These are phyloP conservation scores for Fusarium sp. DNA, from an alignment of 2,329 filamentous ascomycete genomes.

Conservation along the genomic window DNA sequence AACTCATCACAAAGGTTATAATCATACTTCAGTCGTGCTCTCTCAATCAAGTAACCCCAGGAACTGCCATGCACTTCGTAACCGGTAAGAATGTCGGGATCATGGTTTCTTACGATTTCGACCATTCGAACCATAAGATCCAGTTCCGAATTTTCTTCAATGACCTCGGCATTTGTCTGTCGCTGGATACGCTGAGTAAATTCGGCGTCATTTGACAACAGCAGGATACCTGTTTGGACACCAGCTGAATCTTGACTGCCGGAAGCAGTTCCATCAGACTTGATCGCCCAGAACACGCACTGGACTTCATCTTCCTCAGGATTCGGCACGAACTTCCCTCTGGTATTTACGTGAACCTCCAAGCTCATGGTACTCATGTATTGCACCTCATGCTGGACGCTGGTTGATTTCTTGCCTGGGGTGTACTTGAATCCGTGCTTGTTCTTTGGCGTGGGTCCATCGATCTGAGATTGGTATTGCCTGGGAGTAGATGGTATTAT, in stretches of 20 bases:
- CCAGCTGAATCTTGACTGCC: conserved; percentile 56
- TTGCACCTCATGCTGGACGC: conserved; percentile 82
- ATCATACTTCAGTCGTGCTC: conserved; percentile 85
- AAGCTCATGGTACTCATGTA: conserved; percentile 98
- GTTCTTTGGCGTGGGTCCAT: conserved; percentile 85
- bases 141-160: conserved; percentile 81
- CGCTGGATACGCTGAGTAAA: conserved; percentile 70
- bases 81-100: conserved; percentile 92
- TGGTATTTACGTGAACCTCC: conserved; percentile 90
- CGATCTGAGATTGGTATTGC: conserved; percentile 79
- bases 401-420: conserved; percentile 77
- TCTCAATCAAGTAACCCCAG: conserved; percentile 95
- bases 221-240: conserved; percentile 75
- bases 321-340: conserved; percentile 83
- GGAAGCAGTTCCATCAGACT: conserved; percentile 73
- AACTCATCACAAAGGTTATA: conserved; percentile 92
- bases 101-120: conserved; percentile 81
- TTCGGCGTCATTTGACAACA: conserved; percentile 70
- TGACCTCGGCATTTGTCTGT: conserved; percentile 70
- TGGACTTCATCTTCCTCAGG: conserved; percentile 90
- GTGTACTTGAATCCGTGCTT: conserved; percentile 87
- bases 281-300: conserved; percentile 89
- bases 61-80: conserved; percentile 94
- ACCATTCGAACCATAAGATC: conserved; percentile 87
- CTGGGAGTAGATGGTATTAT: conserved; percentile 38